These are phyloP conservation scores for Aureobasidium pullulans DNA, from an alignment of 2,329 filamentous ascomycete genomes.

Conservation along the genomic window DNA sequence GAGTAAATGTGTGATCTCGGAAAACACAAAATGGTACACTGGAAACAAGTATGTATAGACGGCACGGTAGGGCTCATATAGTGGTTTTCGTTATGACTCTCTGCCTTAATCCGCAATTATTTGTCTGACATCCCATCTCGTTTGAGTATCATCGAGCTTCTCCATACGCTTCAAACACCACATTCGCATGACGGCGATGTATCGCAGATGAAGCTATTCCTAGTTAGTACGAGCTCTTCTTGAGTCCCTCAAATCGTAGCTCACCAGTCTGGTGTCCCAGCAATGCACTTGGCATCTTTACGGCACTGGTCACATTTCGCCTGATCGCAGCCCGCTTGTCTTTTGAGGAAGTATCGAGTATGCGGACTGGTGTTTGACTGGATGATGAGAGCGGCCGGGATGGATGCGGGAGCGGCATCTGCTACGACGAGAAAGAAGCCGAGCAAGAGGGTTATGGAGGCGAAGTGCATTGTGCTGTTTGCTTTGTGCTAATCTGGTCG, in stretches of 20 bases:
- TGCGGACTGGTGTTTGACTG: not conserved
- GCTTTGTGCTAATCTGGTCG: not conserved
- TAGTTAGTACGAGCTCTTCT: not conserved
- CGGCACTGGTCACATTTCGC: not conserved
- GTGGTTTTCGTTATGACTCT: no score
- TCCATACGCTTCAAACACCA: not conserved
- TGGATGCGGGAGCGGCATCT: not conserved
- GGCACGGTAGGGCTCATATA: no score
- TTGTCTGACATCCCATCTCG: no score
- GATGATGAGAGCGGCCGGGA: not conserved
- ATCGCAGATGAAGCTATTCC: not conserved
- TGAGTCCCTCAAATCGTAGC: not conserved
- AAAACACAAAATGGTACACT: no score
- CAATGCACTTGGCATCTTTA: not conserved
- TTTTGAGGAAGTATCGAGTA: not conserved
- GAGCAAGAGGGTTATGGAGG: not conserved
- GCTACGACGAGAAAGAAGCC: not conserved
- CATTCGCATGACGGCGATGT: conserved; percentile 5
- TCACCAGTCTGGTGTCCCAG: conserved; percentile 1
- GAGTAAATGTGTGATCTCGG: no score
- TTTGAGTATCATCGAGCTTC: not conserved
- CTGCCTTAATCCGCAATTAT: no score
- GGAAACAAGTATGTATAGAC: no score
- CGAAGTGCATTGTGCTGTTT: conserved; percentile 7
- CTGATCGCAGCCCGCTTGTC: not conserved